Conservation (phyloP, 495 filamentous ascomycete species). For the Penicilliopsis zonata region DNA sequence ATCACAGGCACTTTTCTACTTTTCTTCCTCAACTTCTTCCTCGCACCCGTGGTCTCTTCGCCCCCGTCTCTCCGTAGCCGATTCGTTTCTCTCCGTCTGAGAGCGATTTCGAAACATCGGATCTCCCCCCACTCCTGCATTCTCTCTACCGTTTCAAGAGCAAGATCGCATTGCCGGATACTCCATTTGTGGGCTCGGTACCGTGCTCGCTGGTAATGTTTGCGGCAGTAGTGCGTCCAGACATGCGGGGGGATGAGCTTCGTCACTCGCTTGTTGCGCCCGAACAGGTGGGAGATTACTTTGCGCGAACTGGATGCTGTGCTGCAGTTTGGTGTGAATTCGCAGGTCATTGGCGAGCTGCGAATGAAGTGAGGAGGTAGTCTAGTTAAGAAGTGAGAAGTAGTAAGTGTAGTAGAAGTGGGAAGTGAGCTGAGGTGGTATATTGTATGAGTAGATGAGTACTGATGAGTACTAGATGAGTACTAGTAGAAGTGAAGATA, state of each 20-base stretch:
- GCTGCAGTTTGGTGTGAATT: constrained; percentile 23
- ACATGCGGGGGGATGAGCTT: constrained; percentile 48
- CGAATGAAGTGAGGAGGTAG: constrained; percentile 1
- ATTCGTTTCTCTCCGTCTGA: constrained; percentile 12
- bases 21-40: constrained; percentile 6
- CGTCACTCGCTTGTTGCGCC: constrained; percentile 74
- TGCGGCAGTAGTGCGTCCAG: constrained; percentile 67
- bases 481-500: too few relatives aligned
- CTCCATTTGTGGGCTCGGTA: constrained; percentile 55
- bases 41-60: constrained; percentile 5
- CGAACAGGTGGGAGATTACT: constrained; percentile 73
- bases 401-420: too few relatives aligned
- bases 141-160: constrained; percentile 42
- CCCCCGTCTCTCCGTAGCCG: constrained; percentile 3
- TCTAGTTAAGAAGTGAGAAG: too few relatives aligned
- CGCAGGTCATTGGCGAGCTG: constrained; percentile 17
- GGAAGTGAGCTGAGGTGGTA: too few relatives aligned
- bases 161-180: constrained; percentile 44
- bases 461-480: too few relatives aligned
- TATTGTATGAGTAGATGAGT: too few relatives aligned
- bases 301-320: constrained; percentile 49
- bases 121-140: constrained; percentile 49
- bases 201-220: constrained; percentile 69
- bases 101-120: constrained; percentile 15
- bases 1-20: constrained; percentile 12